Base-by-base conservation (phyloP, 305 asterid species). In the Fraxinus nigra region DNA sequence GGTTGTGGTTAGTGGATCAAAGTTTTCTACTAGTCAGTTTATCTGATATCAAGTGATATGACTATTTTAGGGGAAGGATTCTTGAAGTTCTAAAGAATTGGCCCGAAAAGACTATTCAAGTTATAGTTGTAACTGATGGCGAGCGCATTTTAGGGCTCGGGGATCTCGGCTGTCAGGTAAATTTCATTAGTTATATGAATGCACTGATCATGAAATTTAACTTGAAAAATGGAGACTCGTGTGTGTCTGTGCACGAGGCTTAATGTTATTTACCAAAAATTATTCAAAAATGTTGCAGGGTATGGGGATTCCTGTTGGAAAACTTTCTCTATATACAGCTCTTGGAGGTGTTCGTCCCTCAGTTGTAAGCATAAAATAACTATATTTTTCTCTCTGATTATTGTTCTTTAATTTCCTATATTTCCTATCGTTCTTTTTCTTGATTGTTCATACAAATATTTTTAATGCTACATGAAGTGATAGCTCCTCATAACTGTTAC, bases 281-380 rank as follows among this genome's bases (percentile, higher is more conserved):
- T 83, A 30, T 89, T 72, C 78, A 80, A 79, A 76, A 61, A 2
- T 85, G 48, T 76, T 85, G 81, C 90, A 96, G 98, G 99, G 99
- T 33, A 93, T 96, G 99, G 99, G 99, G 59, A 96, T 96, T 82
- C 99, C 99, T 0, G 99, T 96, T 7, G 99, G 99, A 81, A 96
- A 96, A 86, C 97, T 96, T 43, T 89, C 99, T 79, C 94, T 96
- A 0, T 96, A 94, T 89, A 96, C 97, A 35, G 99, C 99, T 83
- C 97, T 96, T 75, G 99, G 99, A 75, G 99, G 99, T 26, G 97
- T 96, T 82, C 97, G 98, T 59, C 99, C 99, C 80, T 94, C 98
- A 75, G 94, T 92, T 18, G 98, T 96, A 88, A 93, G 97, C 86
- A 80, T 76, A 72, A 22, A 20, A 81, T 40, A 76, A 73, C 87